Evolutionary conservation across 176 grass and related monocot genomes (phyloP).

Genomic region (Paspalum notatum): DNA sequence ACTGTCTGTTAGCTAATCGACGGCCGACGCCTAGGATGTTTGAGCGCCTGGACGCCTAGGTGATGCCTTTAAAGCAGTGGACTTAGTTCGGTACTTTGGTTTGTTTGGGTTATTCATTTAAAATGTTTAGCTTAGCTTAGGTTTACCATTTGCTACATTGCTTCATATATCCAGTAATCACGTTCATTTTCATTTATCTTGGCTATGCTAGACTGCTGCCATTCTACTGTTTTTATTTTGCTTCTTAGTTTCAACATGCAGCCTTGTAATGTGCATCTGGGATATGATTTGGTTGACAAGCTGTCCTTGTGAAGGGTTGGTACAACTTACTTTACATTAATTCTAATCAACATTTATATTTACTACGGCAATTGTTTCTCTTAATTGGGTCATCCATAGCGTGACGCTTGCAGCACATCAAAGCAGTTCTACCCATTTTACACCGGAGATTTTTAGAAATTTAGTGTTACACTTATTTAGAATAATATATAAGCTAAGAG

Average conservation of each 20-base stretch:
- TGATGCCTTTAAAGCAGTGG: too few species aligned
- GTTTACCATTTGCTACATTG: background rate
- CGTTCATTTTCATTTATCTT: conserved; percentile 4
- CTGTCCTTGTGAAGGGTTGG: background rate
- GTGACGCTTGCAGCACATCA: background rate
- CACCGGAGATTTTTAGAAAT: background rate
- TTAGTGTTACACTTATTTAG: background rate
- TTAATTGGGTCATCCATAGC: background rate
- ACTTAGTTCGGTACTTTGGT: too few species aligned
- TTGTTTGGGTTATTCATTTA: background rate
- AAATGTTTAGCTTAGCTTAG: background rate
- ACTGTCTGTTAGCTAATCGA: too few species aligned
- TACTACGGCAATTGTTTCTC: background rate
- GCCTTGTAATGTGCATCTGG: background rate
- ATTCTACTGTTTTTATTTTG: background rate
- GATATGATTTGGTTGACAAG: background rate
- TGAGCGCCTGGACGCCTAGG: too few species aligned
- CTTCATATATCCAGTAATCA: background rate
- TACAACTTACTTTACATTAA: background rate
- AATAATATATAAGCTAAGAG: conserved; percentile 8
- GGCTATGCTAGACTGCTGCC: background rate
- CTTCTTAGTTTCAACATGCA: background rate
- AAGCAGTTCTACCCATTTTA: background rate
- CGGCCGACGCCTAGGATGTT: too few species aligned
- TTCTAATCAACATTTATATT: too few species aligned